These are phyloP conservation scores for Cystobasidium ongulense DNA, from an alignment of 768 basidiomycete species.

Conservation along the genomic window DNA sequence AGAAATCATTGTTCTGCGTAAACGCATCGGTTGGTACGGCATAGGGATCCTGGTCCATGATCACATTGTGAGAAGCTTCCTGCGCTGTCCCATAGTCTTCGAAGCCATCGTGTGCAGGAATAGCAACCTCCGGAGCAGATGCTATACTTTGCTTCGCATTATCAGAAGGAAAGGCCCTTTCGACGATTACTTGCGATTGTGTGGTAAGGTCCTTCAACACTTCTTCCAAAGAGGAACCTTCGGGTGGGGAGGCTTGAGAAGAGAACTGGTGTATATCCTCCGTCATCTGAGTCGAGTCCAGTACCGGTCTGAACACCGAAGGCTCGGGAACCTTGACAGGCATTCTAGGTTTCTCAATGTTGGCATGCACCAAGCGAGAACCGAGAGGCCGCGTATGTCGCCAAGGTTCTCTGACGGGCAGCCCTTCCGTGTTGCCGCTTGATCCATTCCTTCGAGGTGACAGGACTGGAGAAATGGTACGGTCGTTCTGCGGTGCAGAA, in stretches of 20 bases:
- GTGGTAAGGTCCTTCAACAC: background rate
- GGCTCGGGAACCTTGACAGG: background rate
- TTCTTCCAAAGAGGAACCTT: background rate
- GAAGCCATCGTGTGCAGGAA: too few relatives aligned
- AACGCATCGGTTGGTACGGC: too few relatives aligned
- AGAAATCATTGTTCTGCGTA: too few relatives aligned
- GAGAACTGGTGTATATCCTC: conserved; percentile 15
- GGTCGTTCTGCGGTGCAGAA: background rate
- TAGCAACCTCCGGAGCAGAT: too few relatives aligned
- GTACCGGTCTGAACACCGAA: background rate
- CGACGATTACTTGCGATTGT: background rate
- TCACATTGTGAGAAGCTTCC: too few relatives aligned
- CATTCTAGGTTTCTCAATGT: conserved; percentile 13
- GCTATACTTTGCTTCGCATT: too few relatives aligned
- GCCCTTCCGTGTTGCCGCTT: background rate
- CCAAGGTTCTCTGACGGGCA: background rate
- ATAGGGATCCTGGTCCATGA: too few relatives aligned
- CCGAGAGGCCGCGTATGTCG: background rate
- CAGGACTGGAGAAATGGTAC: background rate
- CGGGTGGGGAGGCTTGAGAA: background rate
- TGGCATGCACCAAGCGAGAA: background rate
- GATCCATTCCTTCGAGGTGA: background rate
- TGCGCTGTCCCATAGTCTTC: too few relatives aligned
- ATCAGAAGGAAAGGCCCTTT: too few relatives aligned
- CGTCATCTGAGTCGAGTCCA: background rate